phyloP scores from a whole-genome alignment of 495 filamentous ascomycete species.

The Penicillium robsamsonii region DNA sequence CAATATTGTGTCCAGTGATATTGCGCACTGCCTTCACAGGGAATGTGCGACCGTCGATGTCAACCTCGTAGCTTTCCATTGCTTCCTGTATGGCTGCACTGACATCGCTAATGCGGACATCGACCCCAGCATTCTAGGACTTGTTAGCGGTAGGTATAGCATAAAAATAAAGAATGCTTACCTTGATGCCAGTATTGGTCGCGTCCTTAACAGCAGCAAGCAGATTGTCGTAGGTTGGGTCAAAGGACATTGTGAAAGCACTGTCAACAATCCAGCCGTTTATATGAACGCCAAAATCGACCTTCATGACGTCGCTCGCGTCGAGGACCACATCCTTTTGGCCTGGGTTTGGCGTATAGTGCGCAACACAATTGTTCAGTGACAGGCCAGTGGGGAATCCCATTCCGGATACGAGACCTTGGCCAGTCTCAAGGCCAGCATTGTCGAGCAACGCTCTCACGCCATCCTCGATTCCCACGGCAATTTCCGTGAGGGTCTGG shows the following conservation, averaged over 20 bases:
- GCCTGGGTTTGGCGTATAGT: slow-evolving; percentile 63
- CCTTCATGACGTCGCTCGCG: slow-evolving; percentile 61
- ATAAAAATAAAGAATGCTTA: slow-evolving; percentile 14
- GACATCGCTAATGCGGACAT: slow-evolving; percentile 60
- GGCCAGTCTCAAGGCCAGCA: slow-evolving; percentile 56
- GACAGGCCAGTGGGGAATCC: slow-evolving; percentile 63
- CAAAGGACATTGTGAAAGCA: slow-evolving; percentile 62
- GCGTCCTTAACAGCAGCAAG: slow-evolving; percentile 60
- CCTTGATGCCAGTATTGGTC: slow-evolving; percentile 60
- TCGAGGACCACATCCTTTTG: slow-evolving; percentile 56
- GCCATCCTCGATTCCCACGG: slow-evolving; percentile 60
- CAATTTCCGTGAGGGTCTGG: slow-evolving; percentile 56
- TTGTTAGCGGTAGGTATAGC: slow-evolving; percentile 7
- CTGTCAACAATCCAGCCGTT: slow-evolving; percentile 66
- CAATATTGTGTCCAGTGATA: slow-evolving; percentile 59
- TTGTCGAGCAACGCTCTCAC: slow-evolving; percentile 57
- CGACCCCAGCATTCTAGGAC: slow-evolving; percentile 55
- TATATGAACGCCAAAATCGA: slow-evolving; percentile 66
- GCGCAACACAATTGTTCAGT: slow-evolving; percentile 60
- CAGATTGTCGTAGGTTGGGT: slow-evolving; percentile 60
- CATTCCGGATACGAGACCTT: slow-evolving; percentile 56
- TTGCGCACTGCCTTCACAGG: slow-evolving; percentile 60
- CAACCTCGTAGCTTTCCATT: slow-evolving; percentile 66
- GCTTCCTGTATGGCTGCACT: slow-evolving; percentile 63
- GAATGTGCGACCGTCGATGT: slow-evolving; percentile 53